Percentiles rank a stretch among this genome's conserved stretches.
These are phyloP conservation scores for Solanum pinnatisectum DNA, from an alignment of 257 asterid genomes.

Conservation along the genomic window DNA sequence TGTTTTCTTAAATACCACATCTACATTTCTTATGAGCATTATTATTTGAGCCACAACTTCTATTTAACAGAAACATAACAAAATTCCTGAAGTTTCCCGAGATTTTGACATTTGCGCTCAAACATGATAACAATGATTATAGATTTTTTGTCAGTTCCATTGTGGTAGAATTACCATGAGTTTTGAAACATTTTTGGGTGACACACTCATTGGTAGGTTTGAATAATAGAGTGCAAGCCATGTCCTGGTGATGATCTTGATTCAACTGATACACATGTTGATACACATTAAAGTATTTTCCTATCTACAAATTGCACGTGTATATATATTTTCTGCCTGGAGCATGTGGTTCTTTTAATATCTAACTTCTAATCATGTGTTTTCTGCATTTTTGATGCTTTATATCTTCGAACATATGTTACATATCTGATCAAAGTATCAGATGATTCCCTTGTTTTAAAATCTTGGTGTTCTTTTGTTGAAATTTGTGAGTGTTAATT, in stretches of 20 bases:
- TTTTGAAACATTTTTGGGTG: not conserved
- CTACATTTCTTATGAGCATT: not conserved
- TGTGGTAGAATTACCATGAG: not conserved
- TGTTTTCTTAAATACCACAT: not conserved
- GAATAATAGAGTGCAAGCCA: not conserved
- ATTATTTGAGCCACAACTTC: not conserved
- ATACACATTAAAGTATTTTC: not conserved
- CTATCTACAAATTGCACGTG: not conserved
- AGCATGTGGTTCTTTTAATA: not conserved
- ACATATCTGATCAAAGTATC: not conserved
- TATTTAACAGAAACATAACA: not conserved
- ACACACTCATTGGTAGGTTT: not conserved
- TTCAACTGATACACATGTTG: not conserved
- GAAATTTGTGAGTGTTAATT: conserved; percentile 6
- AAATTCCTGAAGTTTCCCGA: not conserved
- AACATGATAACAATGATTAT: not conserved
- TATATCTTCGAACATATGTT: not conserved
- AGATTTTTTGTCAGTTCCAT: not conserved
- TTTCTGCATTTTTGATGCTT: not conserved
- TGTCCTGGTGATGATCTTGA: not conserved
- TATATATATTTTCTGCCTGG: not conserved
- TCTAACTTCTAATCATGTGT: not conserved
- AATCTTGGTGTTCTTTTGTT: not conserved
- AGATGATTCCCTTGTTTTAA: not conserved
- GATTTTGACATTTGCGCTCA: not conserved